Evolutionary conservation across 2,329 filamentous ascomycete species (phyloP), one percentile per base, ranked within the genome.

Genomic region (Fusarium subtropicale): DNA sequence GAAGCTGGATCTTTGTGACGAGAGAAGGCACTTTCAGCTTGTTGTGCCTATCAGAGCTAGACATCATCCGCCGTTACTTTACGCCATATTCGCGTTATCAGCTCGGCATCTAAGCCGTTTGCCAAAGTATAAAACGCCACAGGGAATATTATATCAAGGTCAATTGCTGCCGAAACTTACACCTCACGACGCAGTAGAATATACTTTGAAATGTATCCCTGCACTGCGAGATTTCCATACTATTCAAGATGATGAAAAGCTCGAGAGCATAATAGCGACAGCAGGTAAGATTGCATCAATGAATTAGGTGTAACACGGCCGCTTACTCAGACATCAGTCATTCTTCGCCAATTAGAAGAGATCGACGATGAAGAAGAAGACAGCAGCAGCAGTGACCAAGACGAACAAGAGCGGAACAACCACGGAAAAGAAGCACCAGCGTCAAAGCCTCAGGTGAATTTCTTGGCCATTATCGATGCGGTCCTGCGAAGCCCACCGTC

Each of bases 1-100:
- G 13, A 38, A 81, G 80, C 79, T 81, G 57, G 80, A 81, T 31
- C 72, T 81, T 1, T 81, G 79, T 20, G 80, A 81, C n/a, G 78
- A 80, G 18, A 72, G 77, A 36, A 68, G 80, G 7, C 80, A 81
- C 42, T 81, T 81, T 36, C 79, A 81, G 36, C 69, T 81, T 10
- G 75, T 79, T 2, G 80, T 81, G 2, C 79, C 79, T 0, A 52
- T 77, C 20, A 71, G 75, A 13, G 80, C 80, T 4, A 74, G 77
- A 13, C 71, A 76, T 3, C 79, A 81, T 20, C 72, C 80, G 10
- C 79, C 79, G 8, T 69, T 81, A 1, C 76, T 81, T n/a, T 76
- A 81, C 47, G 77, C 80, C 33, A 78, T 81, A n/a, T 81, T 81
- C 51, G 80, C 80, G 2, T 76, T 81, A 1, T 79, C 80, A 7